These are phyloP conservation scores for Tetradesmus obliquus DNA, from an alignment of 139 green algal genomes.

Conservation along the genomic window DNA sequence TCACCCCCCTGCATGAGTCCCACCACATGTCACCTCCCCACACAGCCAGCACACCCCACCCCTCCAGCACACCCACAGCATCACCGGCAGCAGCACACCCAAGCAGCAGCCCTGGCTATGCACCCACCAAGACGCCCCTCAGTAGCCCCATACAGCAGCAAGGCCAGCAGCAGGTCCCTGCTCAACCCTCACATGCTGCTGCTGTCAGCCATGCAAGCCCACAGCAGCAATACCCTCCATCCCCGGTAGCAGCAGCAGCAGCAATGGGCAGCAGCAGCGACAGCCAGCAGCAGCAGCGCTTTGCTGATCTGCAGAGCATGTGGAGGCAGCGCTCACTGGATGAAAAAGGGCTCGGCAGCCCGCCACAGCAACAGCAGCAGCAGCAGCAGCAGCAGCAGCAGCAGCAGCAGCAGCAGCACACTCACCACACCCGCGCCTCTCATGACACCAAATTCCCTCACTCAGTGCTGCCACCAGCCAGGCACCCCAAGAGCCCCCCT, in stretches of 20 bases:
- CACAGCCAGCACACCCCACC: neutral
- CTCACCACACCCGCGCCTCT: neutral
- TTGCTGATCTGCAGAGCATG: neutral
- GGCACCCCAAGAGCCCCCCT: neutral
- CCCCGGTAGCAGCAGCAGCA: neutral
- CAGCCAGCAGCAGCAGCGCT: neutral
- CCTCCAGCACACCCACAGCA: neutral
- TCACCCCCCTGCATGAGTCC: neutral
- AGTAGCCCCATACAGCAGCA: neutral
- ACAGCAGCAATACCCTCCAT: neutral
- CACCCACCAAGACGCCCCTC: neutral
- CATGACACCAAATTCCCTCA: neutral
- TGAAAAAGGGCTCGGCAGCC: neutral
- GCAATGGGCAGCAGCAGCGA: neutral
- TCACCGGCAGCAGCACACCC: neutral
- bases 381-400: conserved; percentile 12
- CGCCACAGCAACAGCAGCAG: neutral
- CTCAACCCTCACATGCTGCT: neutral
- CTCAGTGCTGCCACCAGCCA: neutral
- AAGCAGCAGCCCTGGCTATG: neutral
- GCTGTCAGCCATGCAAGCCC: neutral
- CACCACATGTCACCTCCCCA: neutral
- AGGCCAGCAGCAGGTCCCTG: neutral
- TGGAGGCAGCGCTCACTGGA: neutral
- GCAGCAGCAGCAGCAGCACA: conserved; percentile 4